These are phyloP conservation scores for Salvia miltiorrhiza DNA, from an alignment of 257 asterid genomes.

Conservation along the genomic window DNA sequence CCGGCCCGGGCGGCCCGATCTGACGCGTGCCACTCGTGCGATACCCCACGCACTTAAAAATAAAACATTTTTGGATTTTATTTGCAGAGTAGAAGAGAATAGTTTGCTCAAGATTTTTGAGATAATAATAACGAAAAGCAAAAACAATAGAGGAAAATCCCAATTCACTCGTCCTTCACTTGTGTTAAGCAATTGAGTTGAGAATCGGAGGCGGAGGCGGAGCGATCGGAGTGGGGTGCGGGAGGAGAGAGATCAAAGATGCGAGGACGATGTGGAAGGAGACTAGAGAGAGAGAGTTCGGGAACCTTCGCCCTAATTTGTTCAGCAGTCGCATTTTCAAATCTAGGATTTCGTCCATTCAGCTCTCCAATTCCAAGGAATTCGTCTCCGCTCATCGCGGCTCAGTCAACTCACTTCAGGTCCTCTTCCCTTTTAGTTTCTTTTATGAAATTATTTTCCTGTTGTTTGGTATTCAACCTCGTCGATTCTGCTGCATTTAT, in stretches of 20 bases:
- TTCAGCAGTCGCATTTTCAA: slow-evolving; percentile 59
- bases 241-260: slow-evolving; percentile 58
- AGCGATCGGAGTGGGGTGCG: slow-evolving; percentile 22
- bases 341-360: slow-evolving; percentile 68
- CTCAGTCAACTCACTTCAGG: slow-evolving; percentile 92
- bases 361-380: slow-evolving; percentile 90
- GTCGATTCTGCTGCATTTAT: neutral
- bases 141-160: neutral
- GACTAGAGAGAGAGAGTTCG: slow-evolving; percentile 85
- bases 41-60: neutral
- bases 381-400: slow-evolving; percentile 86
- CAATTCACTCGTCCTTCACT: neutral
- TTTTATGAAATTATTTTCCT: neutral
- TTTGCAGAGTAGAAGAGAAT: neutral
- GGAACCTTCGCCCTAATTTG: slow-evolving; percentile 81
- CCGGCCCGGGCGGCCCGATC: neutral
- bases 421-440: slow-evolving; percentile 13
- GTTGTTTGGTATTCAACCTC: neutral
- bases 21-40: neutral
- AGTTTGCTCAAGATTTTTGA: neutral
- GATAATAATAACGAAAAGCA: neutral
- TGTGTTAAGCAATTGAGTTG: slow-evolving; percentile 13
- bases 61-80: neutral
- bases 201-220: slow-evolving; percentile 29
- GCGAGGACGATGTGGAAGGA: slow-evolving; percentile 99